phyloP scores from a whole-genome alignment of 129 eudicot genomes.

The Smallanthus sonchifolius region DNA sequence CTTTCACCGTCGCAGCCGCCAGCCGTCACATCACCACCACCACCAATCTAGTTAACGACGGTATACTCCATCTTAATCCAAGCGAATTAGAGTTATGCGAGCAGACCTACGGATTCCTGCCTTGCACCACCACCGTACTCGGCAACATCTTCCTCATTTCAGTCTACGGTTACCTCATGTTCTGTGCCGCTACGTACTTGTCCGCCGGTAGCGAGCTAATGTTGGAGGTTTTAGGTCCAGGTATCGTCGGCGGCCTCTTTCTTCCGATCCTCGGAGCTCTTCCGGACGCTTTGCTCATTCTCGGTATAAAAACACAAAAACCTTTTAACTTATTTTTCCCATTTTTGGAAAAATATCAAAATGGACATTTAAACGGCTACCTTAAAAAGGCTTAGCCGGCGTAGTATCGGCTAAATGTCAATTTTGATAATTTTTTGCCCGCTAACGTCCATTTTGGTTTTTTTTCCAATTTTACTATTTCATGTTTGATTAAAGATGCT shows the following conservation, averaged over 20 bases:
- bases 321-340: neutral
- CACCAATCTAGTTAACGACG: conserved; percentile 45
- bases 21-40: conserved; percentile 37
- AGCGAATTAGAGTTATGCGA: conserved; percentile 36
- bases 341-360: too few species aligned
- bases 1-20: conserved; percentile 16
- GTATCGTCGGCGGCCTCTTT: conserved; percentile 64
- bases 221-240: conserved; percentile 70
- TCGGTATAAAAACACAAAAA: conserved; percentile 33
- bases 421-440: too few species aligned
- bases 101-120: conserved; percentile 63
- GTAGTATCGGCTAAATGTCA: too few species aligned
- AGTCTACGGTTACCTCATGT: conserved; percentile 69
- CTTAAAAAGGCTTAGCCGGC: too few species aligned
- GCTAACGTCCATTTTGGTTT: too few species aligned
- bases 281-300: conserved; percentile 75
- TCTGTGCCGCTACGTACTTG: conserved; percentile 52
- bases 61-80: conserved; percentile 4
- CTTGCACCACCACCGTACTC: conserved; percentile 49
- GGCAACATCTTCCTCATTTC: conserved; percentile 51
- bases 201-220: conserved; percentile 58
- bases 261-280: conserved; percentile 74
- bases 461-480: too few species aligned
- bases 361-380: too few species aligned
- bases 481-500: neutral